Conservation (phyloP, 306 rosid species). For the Gillenia trifoliata region DNA sequence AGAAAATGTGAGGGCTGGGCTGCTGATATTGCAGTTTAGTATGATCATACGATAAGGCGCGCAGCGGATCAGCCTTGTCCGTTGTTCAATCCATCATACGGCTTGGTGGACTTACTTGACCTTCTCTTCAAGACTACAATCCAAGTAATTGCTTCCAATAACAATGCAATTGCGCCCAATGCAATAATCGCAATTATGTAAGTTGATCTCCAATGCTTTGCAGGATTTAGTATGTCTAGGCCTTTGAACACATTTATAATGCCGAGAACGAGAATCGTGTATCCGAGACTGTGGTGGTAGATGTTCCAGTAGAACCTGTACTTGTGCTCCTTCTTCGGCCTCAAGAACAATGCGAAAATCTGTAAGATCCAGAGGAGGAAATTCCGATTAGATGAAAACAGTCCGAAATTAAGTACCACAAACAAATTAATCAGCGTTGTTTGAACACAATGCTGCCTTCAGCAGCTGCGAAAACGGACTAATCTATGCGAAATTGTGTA, state of each 20-base stretch:
- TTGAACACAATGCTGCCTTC: background rate
- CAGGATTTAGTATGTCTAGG: slow-evolving; percentile 48
- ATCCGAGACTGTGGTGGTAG: slow-evolving; percentile 77
- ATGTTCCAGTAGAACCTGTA: slow-evolving; percentile 66
- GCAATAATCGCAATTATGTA: slow-evolving; percentile 35
- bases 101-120: slow-evolving; percentile 42
- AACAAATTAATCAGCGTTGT: background rate
- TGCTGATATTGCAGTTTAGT: background rate
- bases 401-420: background rate
- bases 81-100: slow-evolving; percentile 44
- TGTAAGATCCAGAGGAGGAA: slow-evolving; percentile 15
- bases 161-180: slow-evolving; percentile 46
- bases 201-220: slow-evolving; percentile 49
- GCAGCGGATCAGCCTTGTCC: slow-evolving; percentile 25
- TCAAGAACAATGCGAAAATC: slow-evolving; percentile 72
- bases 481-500: background rate
- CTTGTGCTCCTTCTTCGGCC: slow-evolving; percentile 79
- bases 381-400: slow-evolving; percentile 9
- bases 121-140: slow-evolving; percentile 55
- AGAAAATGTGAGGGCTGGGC: too few relatives aligned
- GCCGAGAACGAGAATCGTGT: slow-evolving; percentile 45
- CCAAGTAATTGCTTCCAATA: slow-evolving; percentile 80
- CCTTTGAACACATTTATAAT: slow-evolving; percentile 73
- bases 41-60: background rate
- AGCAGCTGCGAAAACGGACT: background rate